A percentile compares a stretch with the other conserved stretches of the same genome.
Evolutionary conservation across 768 basidiomycete genomes (phyloP).

Genomic region (Calocybe cyanea): DNA sequence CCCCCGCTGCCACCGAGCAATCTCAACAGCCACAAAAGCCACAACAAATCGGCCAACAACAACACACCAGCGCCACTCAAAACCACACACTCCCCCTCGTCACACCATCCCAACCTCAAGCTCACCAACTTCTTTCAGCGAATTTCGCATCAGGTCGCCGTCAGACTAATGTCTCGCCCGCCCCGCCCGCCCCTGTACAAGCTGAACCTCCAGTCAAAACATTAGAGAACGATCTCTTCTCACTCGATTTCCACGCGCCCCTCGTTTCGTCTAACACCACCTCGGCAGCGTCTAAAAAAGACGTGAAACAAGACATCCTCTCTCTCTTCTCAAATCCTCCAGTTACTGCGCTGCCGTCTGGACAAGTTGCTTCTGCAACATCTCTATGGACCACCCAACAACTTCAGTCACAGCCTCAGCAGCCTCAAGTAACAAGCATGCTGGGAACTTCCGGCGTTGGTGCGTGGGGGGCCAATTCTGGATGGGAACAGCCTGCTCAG

Average conservation of each 20-base stretch:
- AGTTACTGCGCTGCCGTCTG: slow-evolving; percentile 29
- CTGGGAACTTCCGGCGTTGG: slow-evolving; percentile 50
- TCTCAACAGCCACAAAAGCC: slow-evolving; percentile 15
- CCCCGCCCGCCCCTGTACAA: slow-evolving; percentile 22
- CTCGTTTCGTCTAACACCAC: slow-evolving; percentile 27
- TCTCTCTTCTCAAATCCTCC: slow-evolving; percentile 65
- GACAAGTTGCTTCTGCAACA: slow-evolving; percentile 29
- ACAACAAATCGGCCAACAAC: slow-evolving; percentile 21
- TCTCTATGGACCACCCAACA: slow-evolving; percentile 25
- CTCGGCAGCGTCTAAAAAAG: slow-evolving; percentile 48
- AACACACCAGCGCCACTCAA: slow-evolving; percentile 22
- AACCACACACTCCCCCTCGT: slow-evolving; percentile 24
- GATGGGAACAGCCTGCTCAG: slow-evolving; percentile 48
- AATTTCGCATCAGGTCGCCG: slow-evolving; percentile 23
- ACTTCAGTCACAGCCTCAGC: slow-evolving; percentile 16
- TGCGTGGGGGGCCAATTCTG: slow-evolving; percentile 65
- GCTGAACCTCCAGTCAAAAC: slow-evolving; percentile 17
- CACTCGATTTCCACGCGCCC: slow-evolving; percentile 80
- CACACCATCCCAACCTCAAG: slow-evolving; percentile 43
- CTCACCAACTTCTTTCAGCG: slow-evolving; percentile 54
- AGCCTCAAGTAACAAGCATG: slow-evolving; percentile 43
- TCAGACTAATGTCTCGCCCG: slow-evolving; percentile 21
- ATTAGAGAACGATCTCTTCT: slow-evolving; percentile 67
- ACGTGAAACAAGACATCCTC: slow-evolving; percentile 82
- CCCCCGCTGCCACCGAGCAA: slow-evolving; percentile 17